Evolutionary conservation across 2,329 filamentous ascomycete species (phyloP).

Genomic region (Colletotrichum abscissum): DNA sequence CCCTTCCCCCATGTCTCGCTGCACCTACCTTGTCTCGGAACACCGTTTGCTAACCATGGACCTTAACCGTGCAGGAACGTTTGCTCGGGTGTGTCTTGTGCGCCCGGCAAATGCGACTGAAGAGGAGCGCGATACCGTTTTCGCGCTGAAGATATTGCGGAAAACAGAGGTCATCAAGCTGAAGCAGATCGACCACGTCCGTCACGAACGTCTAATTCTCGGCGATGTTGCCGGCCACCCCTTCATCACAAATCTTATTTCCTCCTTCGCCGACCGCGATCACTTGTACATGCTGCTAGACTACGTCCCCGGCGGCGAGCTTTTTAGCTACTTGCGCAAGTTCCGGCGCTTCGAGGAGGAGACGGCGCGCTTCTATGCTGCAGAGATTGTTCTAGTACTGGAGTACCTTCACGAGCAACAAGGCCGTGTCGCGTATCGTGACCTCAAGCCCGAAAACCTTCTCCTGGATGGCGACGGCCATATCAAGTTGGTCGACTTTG

Average conservation of each 20-base stretch:
- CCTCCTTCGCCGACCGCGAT: slow-evolving; percentile 83
- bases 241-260: slow-evolving; percentile 83
- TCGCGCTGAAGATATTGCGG: slow-evolving; percentile 83
- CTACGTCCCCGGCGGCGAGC: slow-evolving; percentile 85
- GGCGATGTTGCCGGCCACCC: slow-evolving; percentile 82
- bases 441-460: slow-evolving; percentile 86
- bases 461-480: slow-evolving; percentile 82
- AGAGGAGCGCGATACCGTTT: slow-evolving; percentile 73
- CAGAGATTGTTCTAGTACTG: slow-evolving; percentile 84
- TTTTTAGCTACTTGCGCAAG: slow-evolving; percentile 85
- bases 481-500: slow-evolving; percentile 86
- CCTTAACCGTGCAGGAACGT: slow-evolving; percentile 69
- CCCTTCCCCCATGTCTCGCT: slow-evolving; percentile 6
- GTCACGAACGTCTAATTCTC: slow-evolving; percentile 83
- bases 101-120: slow-evolving; percentile 67
- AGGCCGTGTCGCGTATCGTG: slow-evolving; percentile 82
- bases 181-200: slow-evolving; percentile 89
- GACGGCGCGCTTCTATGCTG: slow-evolving; percentile 83
- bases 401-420: slow-evolving; percentile 84
- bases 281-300: slow-evolving; percentile 87
- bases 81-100: slow-evolving; percentile 85
- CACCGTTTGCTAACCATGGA: slow-evolving; percentile 21
- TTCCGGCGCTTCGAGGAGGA: slow-evolving; percentile 83
- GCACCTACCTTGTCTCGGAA: slow-evolving; percentile 11
- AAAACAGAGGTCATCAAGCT: slow-evolving; percentile 81